phyloP scores from a whole-genome alignment of 345 rosid species.

The Aquilaria sinensis region DNA sequence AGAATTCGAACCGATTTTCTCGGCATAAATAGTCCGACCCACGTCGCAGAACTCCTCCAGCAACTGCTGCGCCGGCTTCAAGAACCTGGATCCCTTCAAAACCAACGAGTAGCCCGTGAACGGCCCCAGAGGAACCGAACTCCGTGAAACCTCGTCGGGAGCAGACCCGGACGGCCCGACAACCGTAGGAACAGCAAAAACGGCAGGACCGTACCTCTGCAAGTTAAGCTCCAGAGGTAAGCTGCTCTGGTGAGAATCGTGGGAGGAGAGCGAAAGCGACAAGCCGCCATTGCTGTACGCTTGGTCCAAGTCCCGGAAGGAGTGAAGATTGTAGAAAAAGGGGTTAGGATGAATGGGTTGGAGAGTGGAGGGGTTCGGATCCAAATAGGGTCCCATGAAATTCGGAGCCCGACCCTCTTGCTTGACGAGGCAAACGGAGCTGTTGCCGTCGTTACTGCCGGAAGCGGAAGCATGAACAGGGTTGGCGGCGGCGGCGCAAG shows the following conservation, averaged over 20 bases:
- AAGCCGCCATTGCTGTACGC: slow-evolving; percentile 30
- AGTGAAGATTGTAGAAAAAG: slow-evolving; percentile 41
- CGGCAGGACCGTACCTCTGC: slow-evolving; percentile 34
- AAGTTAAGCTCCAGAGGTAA: slow-evolving; percentile 44
- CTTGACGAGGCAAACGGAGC: slow-evolving; percentile 24
- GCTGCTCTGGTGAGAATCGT: slow-evolving; percentile 28
- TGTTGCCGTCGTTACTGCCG: slow-evolving; percentile 11
- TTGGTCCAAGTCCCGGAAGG: slow-evolving; percentile 43
- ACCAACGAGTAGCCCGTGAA: slow-evolving; percentile 81
- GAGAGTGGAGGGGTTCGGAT: slow-evolving; percentile 29
- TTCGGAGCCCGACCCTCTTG: slow-evolving; percentile 29
- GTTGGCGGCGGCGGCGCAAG: slow-evolving; percentile 14
- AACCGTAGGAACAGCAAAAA: slow-evolving; percentile 25
- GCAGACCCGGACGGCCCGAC: slow-evolving; percentile 31
- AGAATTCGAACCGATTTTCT: slow-evolving; percentile 38
- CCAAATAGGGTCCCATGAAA: slow-evolving; percentile 23
- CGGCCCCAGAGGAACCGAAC: slow-evolving; percentile 60
- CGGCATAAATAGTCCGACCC: slow-evolving; percentile 46
- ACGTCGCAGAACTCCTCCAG: slow-evolving; percentile 74
- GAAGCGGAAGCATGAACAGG: slow-evolving; percentile 12
- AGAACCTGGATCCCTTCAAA: slow-evolving; percentile 72
- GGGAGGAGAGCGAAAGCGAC: slow-evolving; percentile 67
- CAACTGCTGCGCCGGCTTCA: slow-evolving; percentile 83
- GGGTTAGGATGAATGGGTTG: slow-evolving; percentile 38
- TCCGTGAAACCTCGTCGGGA: slow-evolving; percentile 40